Percentiles rank a stretch among this genome's conserved stretches.
Conservation (phyloP, 2,329 filamentous ascomycete genomes). For the Truncatella angustata region DNA sequence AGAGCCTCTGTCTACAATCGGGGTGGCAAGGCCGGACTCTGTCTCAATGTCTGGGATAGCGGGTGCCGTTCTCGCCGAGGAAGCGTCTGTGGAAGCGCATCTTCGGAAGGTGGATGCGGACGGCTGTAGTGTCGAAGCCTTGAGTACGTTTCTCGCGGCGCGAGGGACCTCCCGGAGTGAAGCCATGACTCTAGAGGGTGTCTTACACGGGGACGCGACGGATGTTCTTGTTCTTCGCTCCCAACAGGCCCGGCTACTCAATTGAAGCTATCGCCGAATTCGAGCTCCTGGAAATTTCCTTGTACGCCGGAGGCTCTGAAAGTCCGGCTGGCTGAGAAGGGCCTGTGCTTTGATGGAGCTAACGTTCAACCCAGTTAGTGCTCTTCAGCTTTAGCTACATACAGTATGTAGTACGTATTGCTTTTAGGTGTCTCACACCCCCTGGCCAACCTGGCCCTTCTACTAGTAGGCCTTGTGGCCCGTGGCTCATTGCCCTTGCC, state of each 20-base stretch:
- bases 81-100: slow-evolving; percentile 46
- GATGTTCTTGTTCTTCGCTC: background rate
- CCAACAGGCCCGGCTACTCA: background rate
- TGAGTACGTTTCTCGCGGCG: slow-evolving; percentile 23
- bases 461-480: no score
- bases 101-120: slow-evolving; percentile 27
- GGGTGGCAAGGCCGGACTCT: slow-evolving; percentile 46
- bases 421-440: no score
- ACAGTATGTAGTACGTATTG: no score
- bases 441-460: no score
- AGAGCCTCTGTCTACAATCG: slow-evolving; percentile 33
- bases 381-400: no score
- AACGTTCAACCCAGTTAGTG: no score
- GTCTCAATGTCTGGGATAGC: slow-evolving; percentile 48
- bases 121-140: slow-evolving; percentile 19
- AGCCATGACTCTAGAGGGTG: slow-evolving; percentile 1
- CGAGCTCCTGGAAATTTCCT: slow-evolving; percentile 6
- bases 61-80: slow-evolving; percentile 26
- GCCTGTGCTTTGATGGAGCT: background rate
- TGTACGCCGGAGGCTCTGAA: slow-evolving; percentile 6
- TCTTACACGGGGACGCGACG: no score
- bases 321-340: slow-evolving; percentile 2
- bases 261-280: slow-evolving; percentile 7
- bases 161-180: slow-evolving; percentile 27
- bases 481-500: background rate